Evolutionary conservation across 768 basidiomycete genomes (phyloP), one percentile per base, ranked within the genome.

Genomic region (Artomyces pyxidatus): DNA sequence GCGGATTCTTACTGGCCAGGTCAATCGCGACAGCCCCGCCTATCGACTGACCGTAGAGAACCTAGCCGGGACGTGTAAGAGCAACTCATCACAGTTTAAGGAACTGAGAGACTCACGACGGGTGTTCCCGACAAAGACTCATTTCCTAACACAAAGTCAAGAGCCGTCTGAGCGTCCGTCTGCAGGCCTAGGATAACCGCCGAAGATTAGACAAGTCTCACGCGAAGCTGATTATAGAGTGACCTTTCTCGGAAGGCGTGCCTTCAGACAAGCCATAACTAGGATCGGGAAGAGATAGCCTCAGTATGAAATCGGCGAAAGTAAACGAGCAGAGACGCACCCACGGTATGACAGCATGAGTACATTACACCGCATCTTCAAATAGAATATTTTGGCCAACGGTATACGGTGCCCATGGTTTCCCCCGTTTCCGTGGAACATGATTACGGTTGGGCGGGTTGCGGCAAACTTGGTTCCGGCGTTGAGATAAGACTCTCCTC

Each of bases 291-390:
- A n/a, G n/a, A n/a, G n/a, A n/a, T n/a, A n/a, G n/a, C n/a, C n/a
- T n/a, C n/a, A n/a, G n/a, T n/a, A n/a, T n/a, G n/a, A n/a, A n/a
- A n/a, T n/a, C n/a, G n/a, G n/a, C n/a, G n/a, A n/a, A n/a, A n/a
- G n/a, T n/a, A n/a, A n/a, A n/a, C n/a, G n/a, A n/a, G 17, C 23
- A 19, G 21, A 43, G 16, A 65, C 81, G 50, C 58, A 89, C 87
- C 93, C 93, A 60, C 95, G 71, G 62, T 99, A 99, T 42, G 88
- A 92, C 51, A 95, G 68, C 85, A 97, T 91, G 35, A 98, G 69
- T 3, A 96, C 91, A 61, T 98, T 97, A 64, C 92, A 96, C 14
- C 88, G 75, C 80, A 91, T 82, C 59, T 80, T 78, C 41, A 79
- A 66, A 60, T 77, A 88, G 61, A 97, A 95, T 28, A 90, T 76